Conservation (phyloP, 129 eudicot genomes). For the Artemisia argyi region DNA sequence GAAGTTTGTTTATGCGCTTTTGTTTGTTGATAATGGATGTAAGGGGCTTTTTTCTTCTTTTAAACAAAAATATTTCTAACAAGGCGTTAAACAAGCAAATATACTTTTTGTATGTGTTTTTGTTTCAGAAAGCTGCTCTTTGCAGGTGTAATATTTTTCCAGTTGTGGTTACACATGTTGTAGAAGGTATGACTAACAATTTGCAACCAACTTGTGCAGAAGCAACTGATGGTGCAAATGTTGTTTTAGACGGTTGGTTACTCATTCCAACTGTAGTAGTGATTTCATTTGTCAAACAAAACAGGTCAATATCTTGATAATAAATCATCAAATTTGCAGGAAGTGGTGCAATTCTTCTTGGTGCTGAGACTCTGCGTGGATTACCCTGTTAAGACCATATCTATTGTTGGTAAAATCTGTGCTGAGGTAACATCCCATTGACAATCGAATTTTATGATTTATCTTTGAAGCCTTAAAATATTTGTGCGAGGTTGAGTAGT, state of each 20-base stretch:
- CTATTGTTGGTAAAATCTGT: background rate
- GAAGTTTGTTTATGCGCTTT: slow-evolving; percentile 53
- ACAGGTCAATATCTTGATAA: background rate
- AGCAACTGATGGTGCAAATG: slow-evolving; percentile 86
- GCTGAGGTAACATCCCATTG: too few species aligned
- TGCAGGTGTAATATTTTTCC: slow-evolving; percentile 80
- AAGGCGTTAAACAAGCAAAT: slow-evolving; percentile 16
- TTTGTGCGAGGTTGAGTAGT: too few species aligned
- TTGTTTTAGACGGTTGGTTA: slow-evolving; percentile 61
- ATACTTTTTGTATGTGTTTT: slow-evolving; percentile 48
- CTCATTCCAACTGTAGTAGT: background rate
- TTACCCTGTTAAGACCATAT: background rate
- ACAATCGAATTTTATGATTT: too few species aligned
- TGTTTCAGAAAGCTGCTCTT: slow-evolving; percentile 69
- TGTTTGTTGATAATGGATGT: background rate
- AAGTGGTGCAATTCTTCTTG: background rate
- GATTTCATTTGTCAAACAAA: background rate
- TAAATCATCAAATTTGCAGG: background rate
- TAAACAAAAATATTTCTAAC: background rate
- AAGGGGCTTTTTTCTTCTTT: background rate
- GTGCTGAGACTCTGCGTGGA: background rate
- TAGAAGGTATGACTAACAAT: slow-evolving; percentile 77
- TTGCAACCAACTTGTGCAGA: slow-evolving; percentile 77
- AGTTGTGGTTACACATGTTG: slow-evolving; percentile 75
- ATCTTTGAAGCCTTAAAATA: too few species aligned